Evolutionary conservation across 2,329 filamentous ascomycete species (phyloP).

Genomic region (Arthrobotrys entomopaga): DNA sequence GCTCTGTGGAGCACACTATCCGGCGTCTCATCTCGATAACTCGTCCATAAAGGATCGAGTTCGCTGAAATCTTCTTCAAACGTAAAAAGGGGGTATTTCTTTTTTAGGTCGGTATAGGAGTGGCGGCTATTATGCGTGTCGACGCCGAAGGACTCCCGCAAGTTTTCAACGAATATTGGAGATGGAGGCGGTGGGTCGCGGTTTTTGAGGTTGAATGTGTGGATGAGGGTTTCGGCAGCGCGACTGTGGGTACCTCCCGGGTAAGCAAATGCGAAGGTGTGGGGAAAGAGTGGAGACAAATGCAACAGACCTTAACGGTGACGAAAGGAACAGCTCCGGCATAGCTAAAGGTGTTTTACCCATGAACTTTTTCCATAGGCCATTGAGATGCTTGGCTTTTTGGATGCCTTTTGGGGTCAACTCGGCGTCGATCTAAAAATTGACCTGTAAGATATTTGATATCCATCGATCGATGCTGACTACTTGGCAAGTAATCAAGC

Average conservation of each 20-base stretch:
- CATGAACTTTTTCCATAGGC: slow-evolving; percentile 39
- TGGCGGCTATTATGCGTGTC: slow-evolving; percentile 49
- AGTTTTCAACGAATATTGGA: slow-evolving; percentile 47
- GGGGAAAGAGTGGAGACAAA: background rate
- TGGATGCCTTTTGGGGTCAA: slow-evolving; percentile 39
- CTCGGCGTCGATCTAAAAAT: slow-evolving; percentile 44
- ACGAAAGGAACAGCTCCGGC: slow-evolving; percentile 50
- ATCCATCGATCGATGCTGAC: background rate
- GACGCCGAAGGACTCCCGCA: slow-evolving; percentile 53
- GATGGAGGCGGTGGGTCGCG: slow-evolving; percentile 35
- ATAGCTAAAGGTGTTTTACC: slow-evolving; percentile 23
- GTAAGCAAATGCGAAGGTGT: slow-evolving; percentile 10
- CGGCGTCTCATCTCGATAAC: slow-evolving; percentile 44
- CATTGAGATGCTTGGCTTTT: slow-evolving; percentile 34
- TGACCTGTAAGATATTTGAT: slow-evolving; percentile 5
- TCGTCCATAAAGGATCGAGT: slow-evolving; percentile 47
- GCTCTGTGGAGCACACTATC: slow-evolving; percentile 40
- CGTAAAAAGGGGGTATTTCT: slow-evolving; percentile 45
- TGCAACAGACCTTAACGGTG: slow-evolving; percentile 43
- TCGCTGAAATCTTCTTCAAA: slow-evolving; percentile 53
- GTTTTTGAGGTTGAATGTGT: slow-evolving; percentile 43
- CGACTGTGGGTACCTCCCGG: slow-evolving; percentile 14
- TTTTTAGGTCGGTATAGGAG: slow-evolving; percentile 46
- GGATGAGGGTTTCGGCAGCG: slow-evolving; percentile 47
- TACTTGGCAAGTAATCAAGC: background rate